These are phyloP conservation scores for Lasiodiplodia theobromae DNA, from an alignment of 2,329 filamentous ascomycete species.

Conservation along the genomic window DNA sequence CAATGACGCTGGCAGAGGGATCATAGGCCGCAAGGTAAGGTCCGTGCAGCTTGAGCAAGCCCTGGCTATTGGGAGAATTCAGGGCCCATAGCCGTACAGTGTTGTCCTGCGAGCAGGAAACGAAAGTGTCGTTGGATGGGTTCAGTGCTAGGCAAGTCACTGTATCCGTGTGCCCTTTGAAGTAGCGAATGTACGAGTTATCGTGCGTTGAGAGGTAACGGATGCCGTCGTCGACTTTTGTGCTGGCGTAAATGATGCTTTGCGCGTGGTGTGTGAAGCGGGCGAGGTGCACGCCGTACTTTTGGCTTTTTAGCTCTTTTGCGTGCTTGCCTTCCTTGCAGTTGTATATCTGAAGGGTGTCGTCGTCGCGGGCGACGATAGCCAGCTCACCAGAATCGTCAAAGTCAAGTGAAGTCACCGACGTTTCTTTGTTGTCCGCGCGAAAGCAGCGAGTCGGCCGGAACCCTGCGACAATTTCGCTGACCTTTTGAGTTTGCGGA, in stretches of 20 bases:
- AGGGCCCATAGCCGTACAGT: conserved; percentile 92
- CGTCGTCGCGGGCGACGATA: conserved; percentile 90
- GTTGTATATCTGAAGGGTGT: conserved; percentile 95
- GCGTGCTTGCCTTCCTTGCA: conserved; percentile 88
- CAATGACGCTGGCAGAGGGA: conserved; percentile 89
- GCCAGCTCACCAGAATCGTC: conserved; percentile 93
- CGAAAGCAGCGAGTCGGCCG: conserved; percentile 68
- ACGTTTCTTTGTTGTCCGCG: conserved; percentile 57
- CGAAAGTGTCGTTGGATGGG: conserved; percentile 86
- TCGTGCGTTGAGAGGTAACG: conserved; percentile 91
- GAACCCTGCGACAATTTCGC: conserved; percentile 79
- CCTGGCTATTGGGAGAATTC: conserved; percentile 78
- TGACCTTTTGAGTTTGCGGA: conserved; percentile 64
- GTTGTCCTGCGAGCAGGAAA: conserved; percentile 90
- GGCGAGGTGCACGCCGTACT: conserved; percentile 93
- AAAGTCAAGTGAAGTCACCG: conserved; percentile 91
- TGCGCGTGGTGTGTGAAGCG: conserved; percentile 92
- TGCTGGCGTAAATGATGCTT: conserved; percentile 93
- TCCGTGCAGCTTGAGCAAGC: conserved; percentile 78
- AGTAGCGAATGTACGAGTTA: conserved; percentile 96
- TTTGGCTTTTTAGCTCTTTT: conserved; percentile 91
- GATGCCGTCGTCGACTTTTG: conserved; percentile 90
- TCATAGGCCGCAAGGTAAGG: conserved; percentile 90
- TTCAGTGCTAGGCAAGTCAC: conserved; percentile 87
- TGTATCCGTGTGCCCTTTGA: conserved; percentile 83